Conservation (phyloP, 176 grass and related monocot genomes). For the Carex parvula region DNA sequence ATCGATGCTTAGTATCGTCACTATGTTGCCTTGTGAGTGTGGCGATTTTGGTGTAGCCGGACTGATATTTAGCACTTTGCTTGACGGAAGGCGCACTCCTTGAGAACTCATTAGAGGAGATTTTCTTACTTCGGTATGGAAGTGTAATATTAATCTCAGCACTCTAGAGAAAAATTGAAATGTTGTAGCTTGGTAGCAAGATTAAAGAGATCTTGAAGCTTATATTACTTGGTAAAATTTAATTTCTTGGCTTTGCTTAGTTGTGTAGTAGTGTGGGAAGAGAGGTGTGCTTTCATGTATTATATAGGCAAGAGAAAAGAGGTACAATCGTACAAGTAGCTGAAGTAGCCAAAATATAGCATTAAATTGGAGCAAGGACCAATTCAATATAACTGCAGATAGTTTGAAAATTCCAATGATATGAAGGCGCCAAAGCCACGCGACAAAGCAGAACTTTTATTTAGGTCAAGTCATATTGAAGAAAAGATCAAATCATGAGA, state of each 20-base stretch:
- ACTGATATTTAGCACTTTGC: neutral
- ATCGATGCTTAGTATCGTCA: slow-evolving; percentile 66
- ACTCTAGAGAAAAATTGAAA: too few relatives aligned
- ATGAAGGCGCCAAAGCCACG: neutral
- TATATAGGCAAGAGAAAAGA: neutral
- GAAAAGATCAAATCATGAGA: neutral
- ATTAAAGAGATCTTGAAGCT: neutral
- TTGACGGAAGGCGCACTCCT: neutral
- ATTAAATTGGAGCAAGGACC: neutral
- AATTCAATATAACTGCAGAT: too few relatives aligned
- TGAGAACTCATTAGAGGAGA: neutral
- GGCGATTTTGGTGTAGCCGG: neutral
- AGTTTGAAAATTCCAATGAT: neutral
- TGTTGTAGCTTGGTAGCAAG: neutral
- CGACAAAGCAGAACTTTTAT: neutral
- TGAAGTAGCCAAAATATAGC: neutral
- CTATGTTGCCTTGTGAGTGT: slow-evolving; percentile 33
- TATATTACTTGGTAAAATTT: neutral
- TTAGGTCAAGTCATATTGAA: neutral
- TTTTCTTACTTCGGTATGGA: neutral
- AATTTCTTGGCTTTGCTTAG: neutral
- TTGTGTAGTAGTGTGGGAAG: neutral
- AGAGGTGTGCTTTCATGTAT: neutral
- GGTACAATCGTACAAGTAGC: too few relatives aligned
- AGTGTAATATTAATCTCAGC: neutral